These are phyloP conservation scores for Acrocalymma vagum DNA, from an alignment of 2,329 filamentous ascomycete species.

Conservation along the genomic window DNA sequence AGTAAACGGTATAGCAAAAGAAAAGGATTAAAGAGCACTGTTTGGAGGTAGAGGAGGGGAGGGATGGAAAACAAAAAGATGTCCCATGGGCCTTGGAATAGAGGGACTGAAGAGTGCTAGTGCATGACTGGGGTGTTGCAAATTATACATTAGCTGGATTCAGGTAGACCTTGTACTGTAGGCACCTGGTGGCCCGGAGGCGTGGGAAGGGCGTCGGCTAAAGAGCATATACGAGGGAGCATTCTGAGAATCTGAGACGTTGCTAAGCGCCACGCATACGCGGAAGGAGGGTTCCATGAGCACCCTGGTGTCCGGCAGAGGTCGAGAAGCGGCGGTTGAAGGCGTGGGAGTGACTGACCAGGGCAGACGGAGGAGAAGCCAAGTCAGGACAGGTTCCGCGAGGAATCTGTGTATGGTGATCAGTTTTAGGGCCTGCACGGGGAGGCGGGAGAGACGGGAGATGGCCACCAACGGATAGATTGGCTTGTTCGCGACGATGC, in stretches of 20 bases:
- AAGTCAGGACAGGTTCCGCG: conserved; percentile 1
- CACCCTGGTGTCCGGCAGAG: background rate
- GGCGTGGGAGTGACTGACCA: background rate
- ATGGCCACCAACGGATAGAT: too few relatives aligned
- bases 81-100: background rate
- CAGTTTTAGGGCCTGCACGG: too few relatives aligned
- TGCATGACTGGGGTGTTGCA: background rate
- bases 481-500: too few relatives aligned
- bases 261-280: background rate
- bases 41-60: background rate
- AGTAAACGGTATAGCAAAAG: background rate
- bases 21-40: background rate
- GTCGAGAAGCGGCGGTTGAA: background rate
- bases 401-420: too few relatives aligned
- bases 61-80: background rate
- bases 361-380: conserved; percentile 1
- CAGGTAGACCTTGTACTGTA: background rate
- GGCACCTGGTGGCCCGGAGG: background rate
- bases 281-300: background rate
- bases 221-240: background rate
- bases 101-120: conserved; percentile 2
- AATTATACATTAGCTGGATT: conserved; percentile 2
- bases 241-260: background rate
- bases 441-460: background rate
- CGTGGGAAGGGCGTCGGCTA: conserved; percentile 2